Base-by-base conservation (phyloP, 2,329 filamentous ascomycete species). In the Tolypocladium album region DNA sequence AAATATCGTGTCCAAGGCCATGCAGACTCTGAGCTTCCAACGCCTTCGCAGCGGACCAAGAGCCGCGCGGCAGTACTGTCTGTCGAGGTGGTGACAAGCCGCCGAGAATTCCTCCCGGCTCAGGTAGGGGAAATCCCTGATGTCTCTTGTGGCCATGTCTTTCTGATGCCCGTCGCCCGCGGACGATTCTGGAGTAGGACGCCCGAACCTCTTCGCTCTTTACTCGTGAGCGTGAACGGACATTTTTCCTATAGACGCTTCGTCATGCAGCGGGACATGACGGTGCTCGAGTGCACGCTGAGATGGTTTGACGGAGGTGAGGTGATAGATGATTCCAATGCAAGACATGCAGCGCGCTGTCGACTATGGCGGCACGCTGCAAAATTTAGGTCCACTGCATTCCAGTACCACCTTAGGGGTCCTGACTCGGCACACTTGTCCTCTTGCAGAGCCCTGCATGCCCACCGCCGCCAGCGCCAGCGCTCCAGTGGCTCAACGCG, bases 81-180 rank as follows among this genome's bases (percentile, higher is more conserved):
- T 76, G 63, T 87, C 84, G 27, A 88, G 76, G 59, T 82, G 76
- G 65, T 87, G 82, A 70, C 88, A 90, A 59, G 80, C 82, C 67
- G 84, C 79, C 58, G 82, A 73, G 64, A 90, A 90, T 68, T 90
- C 87, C 47, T 83, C 79, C 13, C 74, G 67, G 13, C 74, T 81
- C 36, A 90, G 78, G 61, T 81, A 82, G 8, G 88, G 88, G 68
- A 87, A 90, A 57, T 78, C 74, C 61, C 71, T 66, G 67, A 83
- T 80, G 15, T 75, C 75, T 72, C 17, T 55, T 15, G 20, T n/a
- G 4, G 47, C 31, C 50, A 55, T 55, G 17, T 55, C 50, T 34
- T 38, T 22, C 31, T 36, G 50, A 17, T 55, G 50, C 31, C 31
- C 4, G 20, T 15, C 12, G 50, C 50, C 31, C 31, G 50, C 20